A percentile compares a stretch with the other conserved stretches of the same genome.
These are phyloP conservation scores for Pochonia chlamydosporia DNA, from an alignment of 2,329 filamentous ascomycete species.

Conservation along the genomic window DNA sequence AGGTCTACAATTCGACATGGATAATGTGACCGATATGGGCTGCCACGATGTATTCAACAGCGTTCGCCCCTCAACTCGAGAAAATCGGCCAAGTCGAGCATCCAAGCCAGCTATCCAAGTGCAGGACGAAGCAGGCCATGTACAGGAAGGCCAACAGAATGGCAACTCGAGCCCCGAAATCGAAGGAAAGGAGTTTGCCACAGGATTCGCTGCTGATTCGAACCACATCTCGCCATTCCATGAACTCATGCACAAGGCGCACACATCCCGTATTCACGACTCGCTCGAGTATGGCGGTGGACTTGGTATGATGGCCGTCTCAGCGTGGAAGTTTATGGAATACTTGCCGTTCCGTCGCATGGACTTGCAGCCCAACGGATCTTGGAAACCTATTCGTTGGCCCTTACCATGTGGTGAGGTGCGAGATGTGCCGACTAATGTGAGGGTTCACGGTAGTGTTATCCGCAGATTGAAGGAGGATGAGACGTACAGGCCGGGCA, in stretches of 20 bases:
- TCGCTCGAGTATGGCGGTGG: slow-evolving; percentile 62
- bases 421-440: slow-evolving; percentile 66
- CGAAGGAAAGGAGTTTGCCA: slow-evolving; percentile 14
- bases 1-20: slow-evolving; percentile 63
- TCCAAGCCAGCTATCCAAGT: slow-evolving; percentile 19
- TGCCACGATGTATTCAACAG: slow-evolving; percentile 32
- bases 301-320: slow-evolving; percentile 46
- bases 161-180: slow-evolving; percentile 14
- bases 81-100: slow-evolving; percentile 2
- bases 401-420: slow-evolving; percentile 73
- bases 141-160: slow-evolving; percentile 12
- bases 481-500: slow-evolving; percentile 64
- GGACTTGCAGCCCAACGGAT: slow-evolving; percentile 66
- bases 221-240: slow-evolving; percentile 39
- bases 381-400: slow-evolving; percentile 77
- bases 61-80: slow-evolving; percentile 3
- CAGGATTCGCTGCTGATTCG: background rate
- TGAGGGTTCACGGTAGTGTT: slow-evolving; percentile 67
- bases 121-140: slow-evolving; percentile 11
- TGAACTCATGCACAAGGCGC: slow-evolving; percentile 51
- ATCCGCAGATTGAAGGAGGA: slow-evolving; percentile 65
- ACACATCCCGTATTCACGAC: slow-evolving; percentile 58
- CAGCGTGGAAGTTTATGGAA: slow-evolving; percentile 74
- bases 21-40: slow-evolving; percentile 61
- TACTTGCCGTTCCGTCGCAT: slow-evolving; percentile 76